Percentiles rank a stretch among this genome's conserved stretches.
Evolutionary conservation across 2,329 filamentous ascomycete species (phyloP).

Genomic region (Stromatinia cepivora): DNA sequence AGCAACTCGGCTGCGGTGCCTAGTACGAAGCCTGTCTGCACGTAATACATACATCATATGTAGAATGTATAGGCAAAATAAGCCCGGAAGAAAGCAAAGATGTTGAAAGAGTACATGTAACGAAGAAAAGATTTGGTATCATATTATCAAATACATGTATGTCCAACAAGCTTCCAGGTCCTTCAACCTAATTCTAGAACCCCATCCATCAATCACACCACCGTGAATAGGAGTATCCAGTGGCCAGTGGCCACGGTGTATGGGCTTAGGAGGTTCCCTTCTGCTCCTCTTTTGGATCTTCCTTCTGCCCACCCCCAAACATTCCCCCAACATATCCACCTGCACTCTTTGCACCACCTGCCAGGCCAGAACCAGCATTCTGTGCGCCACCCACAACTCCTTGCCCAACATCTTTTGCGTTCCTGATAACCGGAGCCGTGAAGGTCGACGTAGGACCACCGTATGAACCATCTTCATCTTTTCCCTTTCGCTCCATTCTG

Average conservation of each 20-base stretch:
- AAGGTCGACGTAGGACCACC: slow-evolving; percentile 23
- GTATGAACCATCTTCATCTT: slow-evolving; percentile 59
- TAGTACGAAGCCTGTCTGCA: slow-evolving; percentile 37
- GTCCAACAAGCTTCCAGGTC: not conserved
- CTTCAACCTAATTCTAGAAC: not conserved
- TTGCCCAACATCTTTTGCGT: slow-evolving; percentile 24
- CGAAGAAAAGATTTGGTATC: not conserved
- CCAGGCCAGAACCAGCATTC: slow-evolving; percentile 25
- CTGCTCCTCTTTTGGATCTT: not conserved
- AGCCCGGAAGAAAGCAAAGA: too few relatives aligned
- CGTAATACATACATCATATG: slow-evolving; percentile 15
- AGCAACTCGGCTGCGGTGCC: slow-evolving; percentile 37
- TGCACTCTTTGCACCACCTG: slow-evolving; percentile 26
- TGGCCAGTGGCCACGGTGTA: too few relatives aligned
- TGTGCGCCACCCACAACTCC: slow-evolving; percentile 26
- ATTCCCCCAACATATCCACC: slow-evolving; percentile 26
- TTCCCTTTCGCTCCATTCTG: slow-evolving; percentile 62
- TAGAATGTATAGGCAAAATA: not conserved
- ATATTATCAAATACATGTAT: not conserved
- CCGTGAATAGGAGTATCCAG: not conserved
- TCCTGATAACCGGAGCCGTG: slow-evolving; percentile 21
- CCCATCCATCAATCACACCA: not conserved
- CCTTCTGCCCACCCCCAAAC: slow-evolving; percentile 25
- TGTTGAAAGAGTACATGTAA: too few relatives aligned
- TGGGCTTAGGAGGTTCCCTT: too few relatives aligned